A percentile compares a stretch with the other conserved stretches of the same genome.
phyloP scores from a whole-genome alignment of 306 rosid genomes.

The Medicago lupulina region DNA sequence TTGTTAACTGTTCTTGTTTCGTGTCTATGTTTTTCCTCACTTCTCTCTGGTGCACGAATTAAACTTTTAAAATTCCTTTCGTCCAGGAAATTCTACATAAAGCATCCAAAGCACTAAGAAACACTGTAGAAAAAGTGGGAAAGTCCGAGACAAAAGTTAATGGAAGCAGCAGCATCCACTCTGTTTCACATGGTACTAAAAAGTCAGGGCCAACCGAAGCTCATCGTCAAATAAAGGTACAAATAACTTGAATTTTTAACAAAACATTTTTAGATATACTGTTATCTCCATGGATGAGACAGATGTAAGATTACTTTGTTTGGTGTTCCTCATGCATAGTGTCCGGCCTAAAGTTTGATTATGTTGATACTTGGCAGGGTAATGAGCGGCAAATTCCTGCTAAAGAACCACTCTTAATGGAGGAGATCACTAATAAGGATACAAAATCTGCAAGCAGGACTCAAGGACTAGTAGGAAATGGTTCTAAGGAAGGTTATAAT shows the following conservation, averaged over 20 bases:
- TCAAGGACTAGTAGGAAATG: slow-evolving; percentile 33
- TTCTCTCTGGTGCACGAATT: slow-evolving; percentile 39
- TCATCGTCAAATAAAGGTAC: slow-evolving; percentile 62
- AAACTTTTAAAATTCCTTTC: slow-evolving; percentile 22
- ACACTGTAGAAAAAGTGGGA: slow-evolving; percentile 49
- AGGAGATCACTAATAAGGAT: slow-evolving; percentile 40
- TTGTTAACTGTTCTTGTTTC: slow-evolving; percentile 14
- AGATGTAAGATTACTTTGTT: not conserved
- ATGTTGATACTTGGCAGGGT: slow-evolving; percentile 25
- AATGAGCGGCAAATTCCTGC: slow-evolving; percentile 33
- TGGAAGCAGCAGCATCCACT: slow-evolving; percentile 46
- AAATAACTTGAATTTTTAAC: slow-evolving; percentile 21
- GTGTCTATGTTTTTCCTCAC: not conserved
- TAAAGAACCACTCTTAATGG: slow-evolving; percentile 41
- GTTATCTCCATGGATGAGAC: slow-evolving; percentile 8
- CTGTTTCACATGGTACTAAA: slow-evolving; percentile 50
- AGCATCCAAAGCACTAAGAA: slow-evolving; percentile 66
- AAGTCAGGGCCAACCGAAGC: slow-evolving; percentile 48
- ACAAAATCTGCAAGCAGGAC: slow-evolving; percentile 34
- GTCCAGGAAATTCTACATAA: slow-evolving; percentile 62
- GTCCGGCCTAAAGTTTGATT: slow-evolving; percentile 21
- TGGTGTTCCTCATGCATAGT: slow-evolving; percentile 10
- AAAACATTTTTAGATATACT: slow-evolving; percentile 8
- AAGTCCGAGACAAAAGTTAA: slow-evolving; percentile 55
- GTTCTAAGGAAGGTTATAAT: slow-evolving; percentile 36